Evolutionary conservation across 352 stramenopile species (phyloP).

Genomic region (Phytophthora pluvialis): DNA sequence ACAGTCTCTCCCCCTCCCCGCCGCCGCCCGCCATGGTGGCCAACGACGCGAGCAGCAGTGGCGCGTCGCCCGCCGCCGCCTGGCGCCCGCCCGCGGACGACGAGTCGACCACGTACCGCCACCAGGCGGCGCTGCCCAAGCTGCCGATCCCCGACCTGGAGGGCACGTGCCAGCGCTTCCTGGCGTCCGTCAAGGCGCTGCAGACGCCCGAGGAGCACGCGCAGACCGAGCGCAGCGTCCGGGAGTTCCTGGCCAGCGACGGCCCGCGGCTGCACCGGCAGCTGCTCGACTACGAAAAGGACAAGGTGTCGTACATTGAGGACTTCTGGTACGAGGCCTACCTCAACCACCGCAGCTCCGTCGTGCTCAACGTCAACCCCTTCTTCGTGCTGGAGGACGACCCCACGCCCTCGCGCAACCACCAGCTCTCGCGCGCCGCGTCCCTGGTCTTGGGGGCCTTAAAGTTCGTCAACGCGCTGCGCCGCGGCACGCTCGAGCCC

Average conservation of each 20-base stretch:
- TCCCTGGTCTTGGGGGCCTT: slow-evolving; percentile 91
- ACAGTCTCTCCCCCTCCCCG: not conserved
- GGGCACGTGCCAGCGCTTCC: slow-evolving; percentile 81
- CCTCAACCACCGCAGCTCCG: slow-evolving; percentile 90
- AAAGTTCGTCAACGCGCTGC: slow-evolving; percentile 92
- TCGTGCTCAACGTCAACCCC: slow-evolving; percentile 97
- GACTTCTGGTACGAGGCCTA: slow-evolving; percentile 98
- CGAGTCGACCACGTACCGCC: slow-evolving; percentile 72
- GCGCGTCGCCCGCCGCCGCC: not conserved
- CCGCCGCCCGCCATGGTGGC: slow-evolving; percentile 9
- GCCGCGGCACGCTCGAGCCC: slow-evolving; percentile 90
- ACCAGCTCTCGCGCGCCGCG: slow-evolving; percentile 90
- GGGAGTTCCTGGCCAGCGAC: slow-evolving; percentile 66
- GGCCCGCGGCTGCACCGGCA: slow-evolving; percentile 79
- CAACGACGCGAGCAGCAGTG: slow-evolving; percentile 16
- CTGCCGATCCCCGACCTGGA: slow-evolving; percentile 85
- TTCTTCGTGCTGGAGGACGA: slow-evolving; percentile 96
- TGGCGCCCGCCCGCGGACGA: slow-evolving; percentile 40
- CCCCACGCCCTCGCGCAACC: slow-evolving; percentile 85
- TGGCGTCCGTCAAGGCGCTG: slow-evolving; percentile 76
- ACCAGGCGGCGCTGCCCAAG: slow-evolving; percentile 79
- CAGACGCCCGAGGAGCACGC: slow-evolving; percentile 74
- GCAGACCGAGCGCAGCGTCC: slow-evolving; percentile 54
- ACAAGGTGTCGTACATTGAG: slow-evolving; percentile 87
- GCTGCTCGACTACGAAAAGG: slow-evolving; percentile 71